These are phyloP conservation scores for Cutaneotrichosporon sp. DNA, from an alignment of 1,284 basidiomycete genomes.

Conservation along the genomic window DNA sequence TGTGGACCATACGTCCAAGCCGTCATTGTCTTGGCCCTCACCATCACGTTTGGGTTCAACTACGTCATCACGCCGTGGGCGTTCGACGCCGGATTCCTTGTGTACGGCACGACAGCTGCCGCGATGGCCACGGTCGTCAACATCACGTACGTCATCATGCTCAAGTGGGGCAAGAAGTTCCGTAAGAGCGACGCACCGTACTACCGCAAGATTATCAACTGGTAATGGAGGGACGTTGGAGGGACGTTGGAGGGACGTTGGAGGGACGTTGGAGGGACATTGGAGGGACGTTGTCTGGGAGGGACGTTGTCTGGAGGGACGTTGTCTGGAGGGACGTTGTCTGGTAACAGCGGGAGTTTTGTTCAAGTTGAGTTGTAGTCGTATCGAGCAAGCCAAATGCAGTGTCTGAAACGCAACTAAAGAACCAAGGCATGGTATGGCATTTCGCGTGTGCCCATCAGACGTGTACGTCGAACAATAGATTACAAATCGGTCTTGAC, in stretches of 20 bases:
- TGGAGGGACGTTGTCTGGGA: neutral
- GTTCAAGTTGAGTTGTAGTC: neutral
- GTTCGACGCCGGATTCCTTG: constrained; percentile 25
- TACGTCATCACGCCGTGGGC: constrained; percentile 33
- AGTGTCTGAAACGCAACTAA: neutral
- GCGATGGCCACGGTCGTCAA: constrained; percentile 18
- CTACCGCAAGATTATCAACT: constrained; percentile 27
- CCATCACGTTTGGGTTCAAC: constrained; percentile 17
- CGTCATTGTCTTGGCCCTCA: constrained; percentile 28
- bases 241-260: no score
- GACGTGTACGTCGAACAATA: neutral
- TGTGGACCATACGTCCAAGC: constrained; percentile 27
- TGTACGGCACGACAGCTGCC: constrained; percentile 24
- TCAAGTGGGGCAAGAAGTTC: constrained; percentile 22
- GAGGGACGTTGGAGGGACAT: no score
- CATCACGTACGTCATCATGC: constrained; percentile 14
- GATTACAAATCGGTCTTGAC: neutral
- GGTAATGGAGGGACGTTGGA: constrained; percentile 7
- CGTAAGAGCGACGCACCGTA: constrained; percentile 14
- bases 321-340: neutral
- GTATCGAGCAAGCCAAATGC: neutral
- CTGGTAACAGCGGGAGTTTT: neutral
- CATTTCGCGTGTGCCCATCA: no score
- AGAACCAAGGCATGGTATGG: no score
- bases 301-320: neutral